Evolutionary conservation across 1,284 basidiomycete species (phyloP).

Genomic region (Pterulicium gracile): DNA sequence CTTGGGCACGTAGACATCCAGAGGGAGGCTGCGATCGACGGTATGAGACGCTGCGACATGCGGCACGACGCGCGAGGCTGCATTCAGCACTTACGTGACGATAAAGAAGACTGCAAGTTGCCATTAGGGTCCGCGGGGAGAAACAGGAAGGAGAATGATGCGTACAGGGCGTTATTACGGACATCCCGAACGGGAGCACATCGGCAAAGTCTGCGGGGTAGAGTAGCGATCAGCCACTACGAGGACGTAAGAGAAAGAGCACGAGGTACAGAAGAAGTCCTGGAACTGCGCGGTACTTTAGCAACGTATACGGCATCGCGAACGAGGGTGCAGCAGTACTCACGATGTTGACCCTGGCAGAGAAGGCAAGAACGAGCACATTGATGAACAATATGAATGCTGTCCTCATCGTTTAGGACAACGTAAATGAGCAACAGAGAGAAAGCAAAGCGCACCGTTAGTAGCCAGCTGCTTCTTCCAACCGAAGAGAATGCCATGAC

Average conservation of each 20-base stretch:
- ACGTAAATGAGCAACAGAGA: background rate
- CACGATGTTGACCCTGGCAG: conserved; percentile 43
- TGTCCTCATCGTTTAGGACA: conserved; percentile 13
- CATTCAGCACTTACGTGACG: conserved; percentile 28
- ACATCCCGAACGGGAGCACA: conserved; percentile 46
- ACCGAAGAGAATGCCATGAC: conserved; percentile 16
- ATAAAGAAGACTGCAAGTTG: conserved; percentile 32
- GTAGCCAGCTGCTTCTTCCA: conserved; percentile 19
- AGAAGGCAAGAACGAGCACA: conserved; percentile 39
- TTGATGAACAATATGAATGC: conserved; percentile 33
- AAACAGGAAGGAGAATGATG: no score
- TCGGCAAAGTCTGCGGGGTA: conserved; percentile 37
- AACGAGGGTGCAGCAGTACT: no score
- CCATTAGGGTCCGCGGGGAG: no score
- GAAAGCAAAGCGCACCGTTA: conserved; percentile 17
- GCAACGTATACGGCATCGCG: no score
- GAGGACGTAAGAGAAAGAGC: conserved; percentile 2
- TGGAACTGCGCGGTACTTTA: no score
- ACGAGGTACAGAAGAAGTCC: conserved; percentile 40
- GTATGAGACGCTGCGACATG: background rate
- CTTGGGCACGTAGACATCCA: conserved; percentile 31
- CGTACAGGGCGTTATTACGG: conserved; percentile 39
- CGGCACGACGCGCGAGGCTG: no score
- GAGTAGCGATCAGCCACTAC: conserved; percentile 3
- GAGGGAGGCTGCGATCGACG: conserved; percentile 22